Evolutionary conservation across 225 moss, liverwort and hornwort species (phyloP).

Genomic region (Neckera pumila): DNA sequence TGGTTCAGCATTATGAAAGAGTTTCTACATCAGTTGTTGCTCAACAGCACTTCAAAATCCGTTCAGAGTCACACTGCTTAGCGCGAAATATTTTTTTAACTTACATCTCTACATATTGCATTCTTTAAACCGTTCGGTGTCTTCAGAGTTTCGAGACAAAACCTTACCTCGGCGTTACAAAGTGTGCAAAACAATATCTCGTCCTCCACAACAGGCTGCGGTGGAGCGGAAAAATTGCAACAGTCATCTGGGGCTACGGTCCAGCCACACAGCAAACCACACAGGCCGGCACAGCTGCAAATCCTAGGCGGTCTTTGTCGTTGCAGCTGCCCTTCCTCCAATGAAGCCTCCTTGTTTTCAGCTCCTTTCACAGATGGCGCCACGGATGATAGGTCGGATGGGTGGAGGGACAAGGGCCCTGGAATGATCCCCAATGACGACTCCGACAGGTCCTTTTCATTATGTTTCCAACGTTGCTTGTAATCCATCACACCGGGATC

Average conservation of each 20-base stretch:
- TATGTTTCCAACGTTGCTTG: slow-evolving; percentile 11
- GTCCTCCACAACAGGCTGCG: slow-evolving; percentile 54
- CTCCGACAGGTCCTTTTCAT: slow-evolving; percentile 33
- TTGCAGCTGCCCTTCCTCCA: slow-evolving; percentile 33
- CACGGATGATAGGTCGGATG: slow-evolving; percentile 48
- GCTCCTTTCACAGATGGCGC: slow-evolving; percentile 28
- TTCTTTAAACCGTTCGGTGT: neutral
- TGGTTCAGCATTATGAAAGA: neutral
- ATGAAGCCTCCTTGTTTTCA: slow-evolving; percentile 17
- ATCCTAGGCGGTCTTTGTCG: slow-evolving; percentile 11
- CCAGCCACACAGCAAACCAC: slow-evolving; percentile 64
- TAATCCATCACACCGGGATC: slow-evolving; percentile 61
- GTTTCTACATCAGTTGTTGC: neutral
- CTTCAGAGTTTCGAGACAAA: neutral
- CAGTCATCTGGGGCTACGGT: slow-evolving; percentile 61
- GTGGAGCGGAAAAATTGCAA: slow-evolving; percentile 26
- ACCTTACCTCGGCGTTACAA: slow-evolving; percentile 77
- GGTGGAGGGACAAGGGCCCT: slow-evolving; percentile 34
- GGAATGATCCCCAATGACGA: slow-evolving; percentile 30
- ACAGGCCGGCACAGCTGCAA: slow-evolving; percentile 32
- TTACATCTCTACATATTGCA: neutral
- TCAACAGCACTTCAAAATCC: neutral
- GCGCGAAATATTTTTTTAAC: neutral
- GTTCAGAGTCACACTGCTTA: neutral
- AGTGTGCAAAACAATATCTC: slow-evolving; percentile 85